Evolutionary conservation across 2,329 filamentous ascomycete genomes (phyloP).

Genomic region (Fusarium tuaranense): DNA sequence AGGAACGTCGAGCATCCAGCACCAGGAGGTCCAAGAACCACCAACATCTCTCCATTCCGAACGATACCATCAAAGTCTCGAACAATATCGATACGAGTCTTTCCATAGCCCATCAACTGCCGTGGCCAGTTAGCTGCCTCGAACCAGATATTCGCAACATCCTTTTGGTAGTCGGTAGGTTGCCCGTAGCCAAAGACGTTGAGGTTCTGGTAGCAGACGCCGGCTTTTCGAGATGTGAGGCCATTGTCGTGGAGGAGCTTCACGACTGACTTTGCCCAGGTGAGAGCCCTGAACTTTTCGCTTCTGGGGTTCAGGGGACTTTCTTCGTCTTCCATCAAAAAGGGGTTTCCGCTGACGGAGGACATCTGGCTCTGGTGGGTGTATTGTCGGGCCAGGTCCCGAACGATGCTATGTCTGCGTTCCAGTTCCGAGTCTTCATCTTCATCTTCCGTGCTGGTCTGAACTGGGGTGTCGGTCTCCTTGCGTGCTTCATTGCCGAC

Average conservation of each 20-base stretch:
- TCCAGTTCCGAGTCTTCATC: conserved; percentile 54
- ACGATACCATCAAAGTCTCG: conserved; percentile 74
- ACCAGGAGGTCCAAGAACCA: conserved; percentile 76
- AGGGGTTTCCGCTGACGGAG: conserved; percentile 41
- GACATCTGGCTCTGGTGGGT: conserved; percentile 65
- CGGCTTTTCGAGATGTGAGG: conserved; percentile 51
- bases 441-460: conserved; percentile 42
- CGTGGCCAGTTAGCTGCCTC: conserved; percentile 56
- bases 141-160: conserved; percentile 69
- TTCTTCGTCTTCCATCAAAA: conserved; percentile 48
- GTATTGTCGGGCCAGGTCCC: conserved; percentile 63
- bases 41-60: conserved; percentile 76
- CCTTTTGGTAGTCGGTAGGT: conserved; percentile 76
- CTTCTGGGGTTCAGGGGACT: conserved; percentile 60
- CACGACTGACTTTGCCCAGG: conserved; percentile 38
- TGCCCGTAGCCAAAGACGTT: conserved; percentile 77
- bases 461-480: background rate
- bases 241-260: conserved; percentile 29
- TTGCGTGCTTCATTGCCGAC: conserved; percentile 5
- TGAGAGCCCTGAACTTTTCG: conserved; percentile 33
- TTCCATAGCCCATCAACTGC: conserved; percentile 63
- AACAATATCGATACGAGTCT: conserved; percentile 73
- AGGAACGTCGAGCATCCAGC: conserved; percentile 83
- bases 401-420: conserved; percentile 53
- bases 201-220: conserved; percentile 72